These are phyloP conservation scores for Pleurostoma richardsiae DNA, from an alignment of 2,329 filamentous ascomycete species.

Conservation along the genomic window DNA sequence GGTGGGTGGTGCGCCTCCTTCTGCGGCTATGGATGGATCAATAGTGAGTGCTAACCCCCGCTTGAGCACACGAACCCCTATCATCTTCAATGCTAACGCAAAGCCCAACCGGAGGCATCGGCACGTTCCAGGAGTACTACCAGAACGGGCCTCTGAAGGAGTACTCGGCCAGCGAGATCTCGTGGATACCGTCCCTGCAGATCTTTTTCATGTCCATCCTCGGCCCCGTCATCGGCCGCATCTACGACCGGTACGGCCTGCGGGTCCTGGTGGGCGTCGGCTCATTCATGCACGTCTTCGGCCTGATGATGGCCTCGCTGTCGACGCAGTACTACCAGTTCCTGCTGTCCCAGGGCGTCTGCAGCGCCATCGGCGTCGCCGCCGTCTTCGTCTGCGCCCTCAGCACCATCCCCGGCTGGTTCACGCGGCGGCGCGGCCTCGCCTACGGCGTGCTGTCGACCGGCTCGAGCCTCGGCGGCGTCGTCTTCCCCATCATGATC, in stretches of 20 bases:
- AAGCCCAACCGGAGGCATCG: conserved; percentile 17
- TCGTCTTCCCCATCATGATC: conserved; percentile 35
- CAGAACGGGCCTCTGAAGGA: conserved; percentile 38
- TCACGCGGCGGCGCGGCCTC: conserved; percentile 14
- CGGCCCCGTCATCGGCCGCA: conserved; percentile 11
- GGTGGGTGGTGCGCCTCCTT: conserved; percentile 34
- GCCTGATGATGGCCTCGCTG: conserved; percentile 58
- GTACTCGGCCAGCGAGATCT: conserved; percentile 48
- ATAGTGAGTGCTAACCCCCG: conserved; percentile 10
- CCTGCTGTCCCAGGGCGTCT: conserved; percentile 31
- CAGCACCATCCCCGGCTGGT: conserved; percentile 21
- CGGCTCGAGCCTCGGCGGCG: conserved; percentile 27
- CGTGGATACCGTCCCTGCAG: conserved; percentile 58
- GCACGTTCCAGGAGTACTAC: conserved; percentile 56
- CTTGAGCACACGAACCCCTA: too few species aligned
- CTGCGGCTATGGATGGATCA: conserved; percentile 33
- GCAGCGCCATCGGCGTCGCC: conserved; percentile 27
- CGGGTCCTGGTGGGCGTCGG: conserved; percentile 47
- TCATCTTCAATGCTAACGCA: too few species aligned
- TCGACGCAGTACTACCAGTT: conserved; percentile 32
- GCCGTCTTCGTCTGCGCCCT: conserved; percentile 26
- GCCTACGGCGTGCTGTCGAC: conserved; percentile 19
- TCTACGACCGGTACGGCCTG: conserved; percentile 61
- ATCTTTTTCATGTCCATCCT: conserved; percentile 44
- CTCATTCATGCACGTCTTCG: conserved; percentile 52